Percentiles rank a stretch among this genome's conserved stretches.
Evolutionary conservation across 208 protist species (phyloP).

Genomic region (Wallacemonas sp.): DNA sequence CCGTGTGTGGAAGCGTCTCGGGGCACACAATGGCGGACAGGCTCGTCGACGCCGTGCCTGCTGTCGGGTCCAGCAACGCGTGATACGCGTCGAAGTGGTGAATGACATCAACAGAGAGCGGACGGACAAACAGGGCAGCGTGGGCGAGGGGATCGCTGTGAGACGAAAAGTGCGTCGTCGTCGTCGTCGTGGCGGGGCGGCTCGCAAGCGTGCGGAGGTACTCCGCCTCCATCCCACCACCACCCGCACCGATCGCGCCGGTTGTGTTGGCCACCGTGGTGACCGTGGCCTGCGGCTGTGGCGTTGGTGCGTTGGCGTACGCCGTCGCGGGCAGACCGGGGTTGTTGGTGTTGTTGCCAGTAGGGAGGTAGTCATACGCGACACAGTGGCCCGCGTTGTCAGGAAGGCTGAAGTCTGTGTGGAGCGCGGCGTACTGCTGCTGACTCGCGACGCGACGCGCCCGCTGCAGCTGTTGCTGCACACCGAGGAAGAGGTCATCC

Average conservation of each 20-base stretch:
- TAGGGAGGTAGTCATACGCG: constrained; percentile 11
- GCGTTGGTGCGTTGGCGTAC: constrained; percentile 7
- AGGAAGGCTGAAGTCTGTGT: constrained; percentile 15
- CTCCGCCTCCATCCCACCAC: constrained; percentile 18
- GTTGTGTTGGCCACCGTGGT: constrained; percentile 1
- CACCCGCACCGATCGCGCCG: constrained; percentile 8
- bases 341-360: constrained; percentile 5
- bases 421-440: constrained; percentile 19
- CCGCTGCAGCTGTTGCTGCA: not conserved
- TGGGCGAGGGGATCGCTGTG: constrained; percentile 18
- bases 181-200: constrained; percentile 8
- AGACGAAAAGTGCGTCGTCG: constrained; percentile 6
- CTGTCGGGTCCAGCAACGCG: constrained; percentile 35
- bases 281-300: not conserved
- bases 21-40: not conserved
- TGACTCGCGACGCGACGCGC: not conserved
- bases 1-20: not conserved
- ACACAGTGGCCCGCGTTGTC: constrained; percentile 2
- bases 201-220: constrained; percentile 28
- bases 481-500: constrained; percentile 11
- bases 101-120: constrained; percentile 61
- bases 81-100: constrained; percentile 78
- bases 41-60: not conserved
- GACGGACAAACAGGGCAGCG: constrained; percentile 27
- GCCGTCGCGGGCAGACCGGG: not conserved